phyloP scores from a whole-genome alignment of 805 yeast species.

The Metschnikowia cubensis region DNA sequence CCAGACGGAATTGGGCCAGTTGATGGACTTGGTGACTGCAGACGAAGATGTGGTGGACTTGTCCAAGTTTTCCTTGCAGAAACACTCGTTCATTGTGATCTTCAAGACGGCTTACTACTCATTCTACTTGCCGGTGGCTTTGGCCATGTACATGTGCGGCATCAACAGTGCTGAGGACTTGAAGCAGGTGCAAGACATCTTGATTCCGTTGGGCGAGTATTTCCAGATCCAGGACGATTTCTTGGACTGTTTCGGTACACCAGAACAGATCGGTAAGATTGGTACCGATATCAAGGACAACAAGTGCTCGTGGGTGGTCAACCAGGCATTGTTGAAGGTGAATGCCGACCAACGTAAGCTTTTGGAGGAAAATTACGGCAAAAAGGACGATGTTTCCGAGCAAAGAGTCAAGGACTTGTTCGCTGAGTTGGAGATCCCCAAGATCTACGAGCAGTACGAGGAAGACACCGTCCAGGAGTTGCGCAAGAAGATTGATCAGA shows the following conservation, averaged over 20 bases:
- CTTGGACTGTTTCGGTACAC: conserved; percentile 95
- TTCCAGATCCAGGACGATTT: conserved; percentile 98
- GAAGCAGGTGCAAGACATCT: conserved; percentile 80
- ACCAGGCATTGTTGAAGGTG: conserved; percentile 80
- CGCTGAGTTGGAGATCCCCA: conserved; percentile 65
- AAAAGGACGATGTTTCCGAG: conserved; percentile 68
- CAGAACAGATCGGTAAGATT: conserved; percentile 95
- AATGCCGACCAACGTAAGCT: conserved; percentile 75
- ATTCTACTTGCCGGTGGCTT: conserved; percentile 94
- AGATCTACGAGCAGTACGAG: conserved; percentile 76
- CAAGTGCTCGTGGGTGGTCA: conserved; percentile 97
- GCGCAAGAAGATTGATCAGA: conserved; percentile 55
- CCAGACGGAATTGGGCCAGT: conserved; percentile 96
- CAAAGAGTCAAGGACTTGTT: conserved; percentile 68
- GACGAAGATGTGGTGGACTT: conserved; percentile 94
- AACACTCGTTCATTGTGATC: conserved; percentile 92
- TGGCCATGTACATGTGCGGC: conserved; percentile 94
- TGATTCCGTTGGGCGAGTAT: conserved; percentile 95
- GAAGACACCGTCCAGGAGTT: conserved; percentile 67
- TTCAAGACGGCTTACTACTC: conserved; percentile 97
- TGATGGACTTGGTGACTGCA: conserved; percentile 92
- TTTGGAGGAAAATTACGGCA: conserved; percentile 87
- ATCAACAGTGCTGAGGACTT: conserved; percentile 65
- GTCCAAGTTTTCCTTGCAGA: conserved; percentile 76
- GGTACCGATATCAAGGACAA: conserved; percentile 98